Evolutionary conservation across 129 eudicot genomes (phyloP).

Genomic region (Arctium lappa): DNA sequence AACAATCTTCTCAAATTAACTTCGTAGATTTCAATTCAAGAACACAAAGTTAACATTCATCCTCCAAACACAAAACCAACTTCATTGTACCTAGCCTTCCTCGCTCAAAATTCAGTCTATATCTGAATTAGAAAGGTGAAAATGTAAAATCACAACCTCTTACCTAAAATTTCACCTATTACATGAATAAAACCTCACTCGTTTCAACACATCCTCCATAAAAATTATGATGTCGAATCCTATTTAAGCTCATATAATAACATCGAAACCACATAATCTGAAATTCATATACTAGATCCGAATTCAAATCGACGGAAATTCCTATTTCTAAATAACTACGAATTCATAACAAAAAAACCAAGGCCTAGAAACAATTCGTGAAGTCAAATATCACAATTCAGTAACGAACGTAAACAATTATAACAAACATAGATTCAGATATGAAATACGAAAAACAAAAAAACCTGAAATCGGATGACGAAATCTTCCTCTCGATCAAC

Average conservation of each 20-base stretch:
- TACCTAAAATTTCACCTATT: neutral
- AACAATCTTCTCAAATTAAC: neutral
- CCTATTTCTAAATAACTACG: neutral
- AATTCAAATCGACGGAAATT: neutral
- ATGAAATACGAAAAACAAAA: neutral
- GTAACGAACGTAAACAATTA: neutral
- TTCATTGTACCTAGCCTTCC: neutral
- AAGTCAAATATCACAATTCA: neutral
- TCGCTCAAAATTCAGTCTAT: neutral
- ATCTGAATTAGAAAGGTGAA: neutral
- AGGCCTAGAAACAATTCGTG: neutral
- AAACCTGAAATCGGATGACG: slow-evolving; percentile 84
- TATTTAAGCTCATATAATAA: neutral
- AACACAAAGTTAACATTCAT: neutral
- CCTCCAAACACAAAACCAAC: neutral
- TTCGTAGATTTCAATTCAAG: neutral
- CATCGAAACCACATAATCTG: neutral
- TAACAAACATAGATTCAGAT: neutral
- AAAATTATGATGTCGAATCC: neutral
- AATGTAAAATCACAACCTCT: neutral
- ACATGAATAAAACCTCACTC: neutral
- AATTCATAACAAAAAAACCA: neutral
- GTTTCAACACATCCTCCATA: neutral
- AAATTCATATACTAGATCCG: neutral
- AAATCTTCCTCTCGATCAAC: slow-evolving; percentile 91